Percentiles rank a stretch among this genome's conserved stretches.
Conservation (phyloP, 768 basidiomycete genomes). For the Ephemerocybe angulata region DNA sequence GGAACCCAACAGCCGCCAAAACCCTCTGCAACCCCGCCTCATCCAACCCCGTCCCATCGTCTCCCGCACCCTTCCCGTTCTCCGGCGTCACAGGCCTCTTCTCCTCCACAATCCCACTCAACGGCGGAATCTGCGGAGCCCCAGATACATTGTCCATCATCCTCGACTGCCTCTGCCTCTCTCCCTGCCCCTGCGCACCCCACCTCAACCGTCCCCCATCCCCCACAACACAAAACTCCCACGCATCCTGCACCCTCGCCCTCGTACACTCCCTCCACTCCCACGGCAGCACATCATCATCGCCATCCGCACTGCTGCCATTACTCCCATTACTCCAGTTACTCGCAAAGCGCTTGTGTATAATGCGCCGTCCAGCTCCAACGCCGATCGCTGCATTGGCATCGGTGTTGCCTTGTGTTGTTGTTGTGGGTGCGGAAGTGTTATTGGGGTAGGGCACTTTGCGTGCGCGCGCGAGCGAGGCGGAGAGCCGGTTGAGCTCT, state of each 20-base stretch:
- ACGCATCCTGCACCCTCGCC: slow-evolving; percentile 71
- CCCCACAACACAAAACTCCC: slow-evolving; percentile 66
- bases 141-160: too few relatives aligned
- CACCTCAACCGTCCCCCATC: slow-evolving; percentile 19
- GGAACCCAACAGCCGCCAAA: slow-evolving; percentile 54
- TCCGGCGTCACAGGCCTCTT: slow-evolving; percentile 22
- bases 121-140: neutral
- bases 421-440: neutral
- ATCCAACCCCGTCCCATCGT: slow-evolving; percentile 9
- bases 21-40: slow-evolving; percentile 44
- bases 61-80: slow-evolving; percentile 25
- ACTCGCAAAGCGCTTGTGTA: neutral
- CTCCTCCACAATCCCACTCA: slow-evolving; percentile 1
- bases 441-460: neutral
- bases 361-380: neutral
- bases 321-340: neutral
- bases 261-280: slow-evolving; percentile 72
- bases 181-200: slow-evolving; percentile 7
- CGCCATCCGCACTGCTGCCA: slow-evolving; percentile 16
- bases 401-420: neutral
- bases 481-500: slow-evolving; percentile 51
- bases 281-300: slow-evolving; percentile 63
- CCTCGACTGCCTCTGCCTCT: too few relatives aligned
- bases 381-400: slow-evolving; percentile 3
- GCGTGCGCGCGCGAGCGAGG: slow-evolving; percentile 28